phyloP scores from a whole-genome alignment of 169 alveolate species.

The Eimeria falciformis region DNA sequence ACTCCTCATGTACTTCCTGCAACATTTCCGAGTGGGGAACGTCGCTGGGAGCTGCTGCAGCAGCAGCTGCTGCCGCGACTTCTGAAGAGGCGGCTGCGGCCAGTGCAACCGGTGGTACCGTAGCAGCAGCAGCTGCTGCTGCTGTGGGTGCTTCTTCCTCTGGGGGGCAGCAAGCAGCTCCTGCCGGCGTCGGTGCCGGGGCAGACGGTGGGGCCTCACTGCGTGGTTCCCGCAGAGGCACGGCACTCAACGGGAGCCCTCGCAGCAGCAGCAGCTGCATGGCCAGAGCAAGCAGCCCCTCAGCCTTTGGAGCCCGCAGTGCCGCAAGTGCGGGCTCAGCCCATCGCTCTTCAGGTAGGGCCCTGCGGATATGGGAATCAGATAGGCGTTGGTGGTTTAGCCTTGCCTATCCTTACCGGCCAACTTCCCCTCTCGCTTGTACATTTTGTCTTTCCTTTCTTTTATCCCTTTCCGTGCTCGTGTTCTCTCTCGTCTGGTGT shows the following conservation, averaged over 20 bases:
- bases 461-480: background rate
- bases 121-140: slow-evolving; percentile 7
- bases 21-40: slow-evolving; percentile 31
- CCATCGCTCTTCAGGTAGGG: slow-evolving; percentile 7
- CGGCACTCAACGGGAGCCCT: background rate
- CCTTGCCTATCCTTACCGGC: background rate
- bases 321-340: background rate
- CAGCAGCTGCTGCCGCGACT: slow-evolving; percentile 58
- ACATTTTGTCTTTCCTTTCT: background rate
- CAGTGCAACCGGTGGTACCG: background rate
- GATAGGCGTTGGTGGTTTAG: too few relatives aligned
- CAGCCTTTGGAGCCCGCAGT: background rate
- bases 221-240: slow-evolving; percentile 23
- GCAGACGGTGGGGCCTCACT: background rate
- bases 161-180: background rate
- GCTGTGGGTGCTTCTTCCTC: background rate
- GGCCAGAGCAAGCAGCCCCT: slow-evolving; percentile 16
- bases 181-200: background rate
- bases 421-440: background rate
- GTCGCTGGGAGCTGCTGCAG: slow-evolving; percentile 37
- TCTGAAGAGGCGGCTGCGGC: background rate
- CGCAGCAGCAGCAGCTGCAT: slow-evolving; percentile 30
- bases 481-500: background rate
- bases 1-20: slow-evolving; percentile 29
- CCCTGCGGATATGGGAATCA: background rate